These are phyloP conservation scores for Helicocarpus griseus DNA, from an alignment of 2,329 filamentous ascomycete genomes.

Conservation along the genomic window DNA sequence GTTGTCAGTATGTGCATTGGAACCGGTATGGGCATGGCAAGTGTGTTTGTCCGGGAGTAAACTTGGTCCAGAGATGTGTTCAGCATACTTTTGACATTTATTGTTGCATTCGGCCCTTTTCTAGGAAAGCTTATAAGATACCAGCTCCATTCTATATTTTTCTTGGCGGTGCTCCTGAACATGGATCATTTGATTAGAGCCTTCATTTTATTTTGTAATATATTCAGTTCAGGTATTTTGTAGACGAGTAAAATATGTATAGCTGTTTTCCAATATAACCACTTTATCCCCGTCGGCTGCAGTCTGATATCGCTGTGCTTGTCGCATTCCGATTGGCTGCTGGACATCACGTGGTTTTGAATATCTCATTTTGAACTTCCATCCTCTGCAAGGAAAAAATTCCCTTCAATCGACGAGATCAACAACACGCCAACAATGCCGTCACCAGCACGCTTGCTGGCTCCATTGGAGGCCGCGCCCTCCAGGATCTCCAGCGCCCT, in stretches of 20 bases:
- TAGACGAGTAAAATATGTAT: too few species aligned
- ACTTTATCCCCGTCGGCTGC: too few species aligned
- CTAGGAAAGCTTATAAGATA: too few species aligned
- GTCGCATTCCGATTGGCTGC: too few species aligned
- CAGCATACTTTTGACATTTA: background rate
- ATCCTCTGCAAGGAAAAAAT: background rate
- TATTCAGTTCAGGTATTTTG: too few species aligned
- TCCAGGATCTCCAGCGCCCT: slow-evolving; percentile 19
- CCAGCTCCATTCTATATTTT: too few species aligned
- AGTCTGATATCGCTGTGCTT: too few species aligned
- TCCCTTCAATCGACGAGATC: background rate
- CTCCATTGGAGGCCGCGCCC: slow-evolving; percentile 24
- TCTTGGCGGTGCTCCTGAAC: too few species aligned
- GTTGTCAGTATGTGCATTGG: slow-evolving; percentile 88
- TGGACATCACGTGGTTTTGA: background rate
- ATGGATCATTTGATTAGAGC: too few species aligned
- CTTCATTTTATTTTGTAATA: too few species aligned
- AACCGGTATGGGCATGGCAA: slow-evolving; percentile 70
- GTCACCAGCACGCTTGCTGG: slow-evolving; percentile 27
- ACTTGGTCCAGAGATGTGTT: background rate
- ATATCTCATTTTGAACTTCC: background rate
- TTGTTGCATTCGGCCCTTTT: too few species aligned
- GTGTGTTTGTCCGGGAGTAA: slow-evolving; percentile 56
- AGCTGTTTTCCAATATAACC: too few species aligned
- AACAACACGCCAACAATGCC: slow-evolving; percentile 25